Evolutionary conservation across 1,284 basidiomycete species (phyloP), one percentile per base, ranked within the genome.

Genomic region (Anthracocystis walkeri): DNA sequence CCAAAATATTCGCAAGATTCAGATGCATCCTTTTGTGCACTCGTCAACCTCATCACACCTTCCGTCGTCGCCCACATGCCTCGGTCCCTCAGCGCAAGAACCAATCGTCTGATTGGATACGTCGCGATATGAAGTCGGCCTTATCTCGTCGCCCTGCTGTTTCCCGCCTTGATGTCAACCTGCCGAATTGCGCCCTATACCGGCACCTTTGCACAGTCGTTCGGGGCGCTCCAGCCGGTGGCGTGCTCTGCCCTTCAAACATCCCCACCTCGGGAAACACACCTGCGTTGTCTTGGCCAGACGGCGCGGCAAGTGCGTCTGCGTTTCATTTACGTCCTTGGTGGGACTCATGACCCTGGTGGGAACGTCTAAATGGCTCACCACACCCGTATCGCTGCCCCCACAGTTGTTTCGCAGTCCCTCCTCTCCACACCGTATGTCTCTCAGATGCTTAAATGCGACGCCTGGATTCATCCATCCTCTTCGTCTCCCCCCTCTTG

Each of bases 301-400:
- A 40, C 20, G 49, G 33, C 55, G 61, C 63, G 56, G 56, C 56
- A 65, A 65, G 63, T 49, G 45, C 29, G 56, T 31, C 33, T 60
- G 10, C 20, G 11, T 23, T 25, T 46, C 44, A 46, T 51, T 14
- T 4, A 11, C 49, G 23, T 29, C n/a, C 38, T 38, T 53, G 58
- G 65, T 66, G 65, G 65, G 65, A 23, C 53, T n/a, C 41, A 42
- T 50, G 53, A 67, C 49, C 45, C 45, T 48, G 58, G 58, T 58
- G 65, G 58, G 53, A 46, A 52, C 55, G n/a, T 25, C 7, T 44
- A 42, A 38, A 11, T 16, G 44, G 31, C 20, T 29, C 2, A 31
- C 42, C 2, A 31, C 42, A 33, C 35, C 42, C 20, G 14, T 27
- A 11, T 20, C 12, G 18, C n/a, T 38, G 23, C 16, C 41, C 48